Evolutionary conservation across 2,329 filamentous ascomycete genomes (phyloP).

Genomic region (Aspergillus quadrilineatus): DNA sequence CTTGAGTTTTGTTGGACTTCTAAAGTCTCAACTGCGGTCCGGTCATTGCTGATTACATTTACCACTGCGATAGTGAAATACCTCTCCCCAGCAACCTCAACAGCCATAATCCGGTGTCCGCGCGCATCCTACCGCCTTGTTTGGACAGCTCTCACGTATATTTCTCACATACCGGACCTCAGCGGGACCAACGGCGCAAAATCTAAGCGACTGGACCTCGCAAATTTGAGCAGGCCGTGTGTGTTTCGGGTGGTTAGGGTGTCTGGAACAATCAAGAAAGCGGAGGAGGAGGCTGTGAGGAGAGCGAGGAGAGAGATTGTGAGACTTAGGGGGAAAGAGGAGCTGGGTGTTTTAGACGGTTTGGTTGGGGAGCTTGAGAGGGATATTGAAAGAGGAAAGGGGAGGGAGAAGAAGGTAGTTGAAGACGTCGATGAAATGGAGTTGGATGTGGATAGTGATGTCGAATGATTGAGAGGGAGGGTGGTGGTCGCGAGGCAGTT

Average conservation of each 20-base stretch:
- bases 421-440: slow-evolving; percentile 43
- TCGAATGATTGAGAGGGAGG: slow-evolving; percentile 20
- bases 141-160: slow-evolving; percentile 84
- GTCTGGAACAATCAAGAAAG: slow-evolving; percentile 89
- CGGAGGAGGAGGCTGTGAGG: slow-evolving; percentile 83
- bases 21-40: not conserved
- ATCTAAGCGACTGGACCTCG: slow-evolving; percentile 22
- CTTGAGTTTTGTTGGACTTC: not conserved
- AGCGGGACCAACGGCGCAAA: slow-evolving; percentile 18
- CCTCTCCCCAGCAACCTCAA: slow-evolving; percentile 85
- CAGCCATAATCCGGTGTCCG: slow-evolving; percentile 82
- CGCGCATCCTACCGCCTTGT: slow-evolving; percentile 81
- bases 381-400: slow-evolving; percentile 13
- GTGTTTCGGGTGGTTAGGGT: slow-evolving; percentile 83
- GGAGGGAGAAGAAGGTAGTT: not conserved
- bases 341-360: slow-evolving; percentile 44
- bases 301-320: slow-evolving; percentile 71
- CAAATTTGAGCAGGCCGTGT: slow-evolving; percentile 51
- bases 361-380: slow-evolving; percentile 38
- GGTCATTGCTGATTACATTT: not conserved
- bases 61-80: slow-evolving; percentile 74
- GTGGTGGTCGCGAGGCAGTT: not conserved
- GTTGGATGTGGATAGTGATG: slow-evolving; percentile 48
- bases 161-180: slow-evolving; percentile 67
- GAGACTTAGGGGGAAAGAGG: slow-evolving; percentile 58